phyloP scores from a whole-genome alignment of 441 rosid species.

The Mallotus japonicus region DNA sequence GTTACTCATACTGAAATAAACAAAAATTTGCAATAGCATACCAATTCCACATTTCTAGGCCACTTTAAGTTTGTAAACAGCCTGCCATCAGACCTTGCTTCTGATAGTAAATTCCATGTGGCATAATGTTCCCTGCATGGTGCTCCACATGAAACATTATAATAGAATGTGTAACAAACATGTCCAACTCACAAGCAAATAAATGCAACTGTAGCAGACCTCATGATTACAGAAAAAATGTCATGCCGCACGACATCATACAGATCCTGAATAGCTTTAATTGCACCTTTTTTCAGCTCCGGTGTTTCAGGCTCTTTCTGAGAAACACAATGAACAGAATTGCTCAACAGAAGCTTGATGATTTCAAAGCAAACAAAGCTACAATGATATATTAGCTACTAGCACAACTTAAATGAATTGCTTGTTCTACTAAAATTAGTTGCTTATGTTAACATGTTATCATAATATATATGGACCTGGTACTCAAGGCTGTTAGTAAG shows the following conservation, averaged over 20 bases:
- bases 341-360: conserved; percentile 8
- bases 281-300: conserved; percentile 75
- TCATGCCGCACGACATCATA: conserved; percentile 90
- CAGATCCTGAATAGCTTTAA: conserved; percentile 94
- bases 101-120: conserved; percentile 66
- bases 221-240: conserved; percentile 69
- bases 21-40: conserved; percentile 30
- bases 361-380: background rate
- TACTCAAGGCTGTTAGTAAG: too few relatives aligned
- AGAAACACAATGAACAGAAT: conserved; percentile 14
- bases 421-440: background rate
- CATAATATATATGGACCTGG: background rate
- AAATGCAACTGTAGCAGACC: conserved; percentile 43
- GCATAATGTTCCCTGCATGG: conserved; percentile 70
- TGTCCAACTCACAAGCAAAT: conserved; percentile 23
- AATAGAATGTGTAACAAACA: conserved; percentile 11
- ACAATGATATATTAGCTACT: background rate
- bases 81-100: conserved; percentile 88
- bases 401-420: background rate
- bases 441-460: background rate
- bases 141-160: conserved; percentile 13
- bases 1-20: conserved; percentile 23
- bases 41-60: conserved; percentile 92
- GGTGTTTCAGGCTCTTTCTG: conserved; percentile 78
- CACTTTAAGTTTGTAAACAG: conserved; percentile 85